Evolutionary conservation across 1,284 basidiomycete species (phyloP).

Genomic region (Melanopsichium pennsylvanicum): DNA sequence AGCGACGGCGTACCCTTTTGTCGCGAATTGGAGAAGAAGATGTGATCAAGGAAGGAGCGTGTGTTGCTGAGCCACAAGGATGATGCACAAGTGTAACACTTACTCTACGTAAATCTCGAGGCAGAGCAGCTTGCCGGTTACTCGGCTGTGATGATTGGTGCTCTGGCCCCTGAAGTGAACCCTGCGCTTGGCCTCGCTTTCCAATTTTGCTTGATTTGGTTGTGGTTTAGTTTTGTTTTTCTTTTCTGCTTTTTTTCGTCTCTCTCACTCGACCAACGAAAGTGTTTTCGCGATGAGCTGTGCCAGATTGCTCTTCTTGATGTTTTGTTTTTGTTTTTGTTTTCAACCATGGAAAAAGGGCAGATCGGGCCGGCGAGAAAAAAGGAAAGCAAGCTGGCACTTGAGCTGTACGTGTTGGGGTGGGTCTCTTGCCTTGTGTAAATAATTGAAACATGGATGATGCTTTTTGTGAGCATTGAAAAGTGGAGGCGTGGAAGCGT

Average conservation of each 20-base stretch:
- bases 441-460: too few relatives aligned
- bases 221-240: neutral
- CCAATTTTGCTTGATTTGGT: neutral
- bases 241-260: neutral
- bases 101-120: too few relatives aligned
- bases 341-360: neutral
- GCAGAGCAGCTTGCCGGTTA: neutral
- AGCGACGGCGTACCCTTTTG: too few relatives aligned
- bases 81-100: neutral
- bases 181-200: conserved; percentile 3
- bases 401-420: conserved; percentile 7
- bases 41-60: too few relatives aligned
- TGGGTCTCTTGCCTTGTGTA: neutral
- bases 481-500: conserved; percentile 11
- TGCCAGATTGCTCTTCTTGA: too few relatives aligned
- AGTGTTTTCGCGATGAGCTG: too few relatives aligned
- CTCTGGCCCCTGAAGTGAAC: conserved; percentile 23
- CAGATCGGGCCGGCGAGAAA: conserved; percentile 1
- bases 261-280: too few relatives aligned
- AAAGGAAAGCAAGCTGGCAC: neutral
- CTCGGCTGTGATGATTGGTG: neutral
- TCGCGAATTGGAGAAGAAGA: too few relatives aligned
- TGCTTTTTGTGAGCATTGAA: neutral
- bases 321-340: neutral
- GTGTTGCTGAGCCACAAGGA: neutral